phyloP scores from a whole-genome alignment of 129 eudicot species.

The Rutidosis leptorrhynchoides region DNA sequence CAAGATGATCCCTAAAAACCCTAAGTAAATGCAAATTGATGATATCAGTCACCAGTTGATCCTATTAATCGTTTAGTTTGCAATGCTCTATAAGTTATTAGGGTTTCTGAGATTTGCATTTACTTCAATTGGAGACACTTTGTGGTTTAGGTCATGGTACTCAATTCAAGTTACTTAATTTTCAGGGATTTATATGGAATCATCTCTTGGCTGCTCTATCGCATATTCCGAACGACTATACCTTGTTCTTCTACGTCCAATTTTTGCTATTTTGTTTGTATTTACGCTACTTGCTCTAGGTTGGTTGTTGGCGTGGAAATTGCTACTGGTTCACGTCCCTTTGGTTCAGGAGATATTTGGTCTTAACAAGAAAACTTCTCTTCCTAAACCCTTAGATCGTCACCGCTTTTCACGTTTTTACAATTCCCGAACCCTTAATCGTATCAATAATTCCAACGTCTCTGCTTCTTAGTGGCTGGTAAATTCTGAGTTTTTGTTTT shows the following conservation, averaged over 20 bases:
- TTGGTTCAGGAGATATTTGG: slow-evolving; percentile 87
- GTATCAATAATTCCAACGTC: slow-evolving; percentile 5
- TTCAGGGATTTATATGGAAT: slow-evolving; percentile 34
- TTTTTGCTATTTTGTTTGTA: slow-evolving; percentile 43
- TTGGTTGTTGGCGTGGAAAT: slow-evolving; percentile 87
- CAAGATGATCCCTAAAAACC: neutral
- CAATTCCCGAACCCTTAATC: slow-evolving; percentile 28
- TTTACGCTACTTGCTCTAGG: slow-evolving; percentile 42
- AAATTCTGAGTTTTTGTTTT: neutral
- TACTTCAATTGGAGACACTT: neutral
- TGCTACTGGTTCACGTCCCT: slow-evolving; percentile 79
- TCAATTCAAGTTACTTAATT: slow-evolving; percentile 16
- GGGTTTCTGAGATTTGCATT: neutral
- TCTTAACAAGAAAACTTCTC: slow-evolving; percentile 52
- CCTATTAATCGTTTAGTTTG: neutral
- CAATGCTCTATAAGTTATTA: neutral
- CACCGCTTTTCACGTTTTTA: slow-evolving; percentile 50
- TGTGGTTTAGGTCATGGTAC: neutral
- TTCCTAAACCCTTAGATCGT: slow-evolving; percentile 55
- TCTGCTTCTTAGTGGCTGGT: slow-evolving; percentile 21
- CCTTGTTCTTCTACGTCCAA: slow-evolving; percentile 46
- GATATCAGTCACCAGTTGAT: neutral
- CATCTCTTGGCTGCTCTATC: slow-evolving; percentile 30
- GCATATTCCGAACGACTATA: slow-evolving; percentile 24
- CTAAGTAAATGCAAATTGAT: neutral